These are phyloP conservation scores for Piper longum DNA, from an alignment of 164 flowering plant species.

Conservation along the genomic window DNA sequence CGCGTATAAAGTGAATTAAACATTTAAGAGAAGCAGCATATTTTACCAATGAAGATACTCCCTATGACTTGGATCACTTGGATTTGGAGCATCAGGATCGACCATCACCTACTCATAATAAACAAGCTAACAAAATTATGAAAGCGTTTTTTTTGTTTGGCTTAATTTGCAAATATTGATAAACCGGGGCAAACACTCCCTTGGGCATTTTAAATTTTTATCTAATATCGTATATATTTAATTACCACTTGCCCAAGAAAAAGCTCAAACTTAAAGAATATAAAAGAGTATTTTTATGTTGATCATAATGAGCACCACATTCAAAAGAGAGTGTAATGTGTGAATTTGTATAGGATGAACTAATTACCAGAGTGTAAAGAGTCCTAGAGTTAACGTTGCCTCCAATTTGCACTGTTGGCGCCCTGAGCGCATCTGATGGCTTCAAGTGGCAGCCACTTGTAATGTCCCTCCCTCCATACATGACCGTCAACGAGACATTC, in stretches of 20 bases:
- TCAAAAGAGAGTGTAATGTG: too few species aligned
- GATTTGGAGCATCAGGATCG: slow-evolving; percentile 24
- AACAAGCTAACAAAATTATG: too few species aligned
- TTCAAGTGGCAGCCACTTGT: slow-evolving; percentile 46
- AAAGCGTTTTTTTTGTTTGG: too few species aligned
- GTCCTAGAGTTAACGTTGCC: slow-evolving; percentile 39
- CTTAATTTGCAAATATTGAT: too few species aligned
- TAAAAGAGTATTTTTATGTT: background rate
- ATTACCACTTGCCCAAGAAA: too few species aligned
- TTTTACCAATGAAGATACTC: slow-evolving; percentile 19
- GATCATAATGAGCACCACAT: background rate
- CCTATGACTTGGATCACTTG: slow-evolving; percentile 15
- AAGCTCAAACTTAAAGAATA: background rate
- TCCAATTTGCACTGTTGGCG: slow-evolving; percentile 30
- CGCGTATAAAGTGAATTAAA: background rate
- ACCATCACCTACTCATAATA: slow-evolving; percentile 17
- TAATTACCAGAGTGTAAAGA: slow-evolving; percentile 45
- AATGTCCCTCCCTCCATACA: slow-evolving; percentile 22
- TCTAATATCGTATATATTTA: too few species aligned
- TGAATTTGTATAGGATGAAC: background rate
- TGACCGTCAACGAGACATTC: slow-evolving; percentile 23
- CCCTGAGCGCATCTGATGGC: slow-evolving; percentile 38
- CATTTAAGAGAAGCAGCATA: background rate
- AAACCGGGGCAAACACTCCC: too few species aligned
- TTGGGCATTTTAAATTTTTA: too few species aligned